Conservation (phyloP, 768 basidiomycete genomes). For the Chalciporus sphaerocephalus region DNA sequence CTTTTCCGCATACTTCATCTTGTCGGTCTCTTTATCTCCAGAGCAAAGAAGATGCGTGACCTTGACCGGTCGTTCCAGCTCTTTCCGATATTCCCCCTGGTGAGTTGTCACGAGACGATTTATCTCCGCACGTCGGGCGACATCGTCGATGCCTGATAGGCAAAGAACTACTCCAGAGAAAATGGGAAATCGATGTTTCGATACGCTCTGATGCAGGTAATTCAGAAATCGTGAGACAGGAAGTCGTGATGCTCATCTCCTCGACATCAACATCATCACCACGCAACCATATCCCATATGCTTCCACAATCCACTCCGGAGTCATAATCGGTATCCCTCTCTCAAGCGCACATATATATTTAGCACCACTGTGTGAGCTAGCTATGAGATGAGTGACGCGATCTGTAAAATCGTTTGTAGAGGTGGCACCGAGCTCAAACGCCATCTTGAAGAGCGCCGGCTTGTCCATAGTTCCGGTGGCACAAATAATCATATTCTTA, state of each 20-base stretch:
- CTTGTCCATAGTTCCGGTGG: conserved; percentile 80
- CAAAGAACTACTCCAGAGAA: conserved; percentile 70
- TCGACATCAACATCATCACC: conserved; percentile 75
- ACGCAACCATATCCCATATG: conserved; percentile 67
- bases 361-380: conserved; percentile 72
- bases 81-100: conserved; percentile 69
- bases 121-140: conserved; percentile 57
- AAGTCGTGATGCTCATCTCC: conserved; percentile 40
- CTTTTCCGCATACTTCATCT: conserved; percentile 75
- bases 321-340: conserved; percentile 74
- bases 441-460: conserved; percentile 70
- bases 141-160: conserved; percentile 70
- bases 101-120: conserved; percentile 53
- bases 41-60: conserved; percentile 86
- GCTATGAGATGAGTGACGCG: conserved; percentile 87
- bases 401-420: conserved; percentile 72
- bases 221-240: not conserved
- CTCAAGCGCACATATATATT: conserved; percentile 81
- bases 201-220: conserved; percentile 45
- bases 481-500: conserved; percentile 60
- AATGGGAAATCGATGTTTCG: conserved; percentile 59
- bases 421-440: conserved; percentile 71
- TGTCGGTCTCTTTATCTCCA: conserved; percentile 61
- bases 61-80: conserved; percentile 69
- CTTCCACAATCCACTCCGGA: conserved; percentile 72